Conservation (phyloP, 192 early-diverging fungal species). For the Gaertneriomyces semiglobifer region DNA sequence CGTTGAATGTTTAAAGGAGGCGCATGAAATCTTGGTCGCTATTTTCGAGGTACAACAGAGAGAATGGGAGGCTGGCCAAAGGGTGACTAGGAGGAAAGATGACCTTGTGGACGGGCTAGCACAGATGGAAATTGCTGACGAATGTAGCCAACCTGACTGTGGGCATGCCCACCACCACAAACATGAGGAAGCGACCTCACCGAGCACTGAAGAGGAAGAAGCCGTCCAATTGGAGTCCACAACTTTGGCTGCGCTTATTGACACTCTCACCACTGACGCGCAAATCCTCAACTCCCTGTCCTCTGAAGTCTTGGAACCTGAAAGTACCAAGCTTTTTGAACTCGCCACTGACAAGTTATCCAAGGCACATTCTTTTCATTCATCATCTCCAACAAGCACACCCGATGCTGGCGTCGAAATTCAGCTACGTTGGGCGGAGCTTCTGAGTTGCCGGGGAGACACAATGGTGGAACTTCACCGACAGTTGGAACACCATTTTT, state of each 20-base stretch:
- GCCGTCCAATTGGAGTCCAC: conserved; percentile 14
- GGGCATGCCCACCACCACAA: neutral
- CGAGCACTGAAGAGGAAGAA: conserved; percentile 5
- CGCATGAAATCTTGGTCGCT: conserved; percentile 27
- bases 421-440: conserved; percentile 30
- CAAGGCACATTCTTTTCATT: neutral
- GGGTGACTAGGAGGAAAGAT: neutral
- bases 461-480: conserved; percentile 6
- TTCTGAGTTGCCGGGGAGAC: conserved; percentile 31
- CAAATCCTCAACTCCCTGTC: conserved; percentile 32
- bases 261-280: conserved; percentile 41
- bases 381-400: conserved; percentile 11
- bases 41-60: conserved; percentile 14
- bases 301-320: conserved; percentile 14
- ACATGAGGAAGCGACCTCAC: neutral
- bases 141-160: neutral
- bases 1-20: conserved; percentile 35
- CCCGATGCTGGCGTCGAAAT: conserved; percentile 8
- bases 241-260: conserved; percentile 28
- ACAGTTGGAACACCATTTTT: conserved; percentile 15
- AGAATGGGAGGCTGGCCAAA: conserved; percentile 3
- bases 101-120: neutral
- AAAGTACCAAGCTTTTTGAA: conserved; percentile 20
- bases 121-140: conserved; percentile 5
- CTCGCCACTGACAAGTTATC: conserved; percentile 16